Conservation (phyloP, 192 early-diverging fungal genomes). For the Coemansia sp. region DNA sequence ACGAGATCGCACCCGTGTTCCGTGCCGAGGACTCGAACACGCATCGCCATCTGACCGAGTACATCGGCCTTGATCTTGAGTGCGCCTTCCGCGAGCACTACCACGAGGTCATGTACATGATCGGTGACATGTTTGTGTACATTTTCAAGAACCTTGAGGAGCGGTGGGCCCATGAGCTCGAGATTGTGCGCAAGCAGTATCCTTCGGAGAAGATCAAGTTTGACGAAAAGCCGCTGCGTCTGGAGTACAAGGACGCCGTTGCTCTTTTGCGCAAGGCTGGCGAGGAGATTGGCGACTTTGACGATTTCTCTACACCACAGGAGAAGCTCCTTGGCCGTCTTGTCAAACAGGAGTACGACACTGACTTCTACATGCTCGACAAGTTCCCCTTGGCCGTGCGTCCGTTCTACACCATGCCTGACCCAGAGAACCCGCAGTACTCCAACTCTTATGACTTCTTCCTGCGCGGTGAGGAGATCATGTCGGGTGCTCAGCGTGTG, state of each 20-base stretch:
- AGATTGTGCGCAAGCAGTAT: constrained; percentile 82
- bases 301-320: constrained; percentile 86
- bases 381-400: constrained; percentile 97
- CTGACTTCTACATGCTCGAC: constrained; percentile 99
- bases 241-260: constrained; percentile 89
- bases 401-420: constrained; percentile 99
- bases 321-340: constrained; percentile 84
- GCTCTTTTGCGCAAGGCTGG: constrained; percentile 84
- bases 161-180: constrained; percentile 80
- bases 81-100: constrained; percentile 99
- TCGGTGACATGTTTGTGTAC: constrained; percentile 89
- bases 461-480: constrained; percentile 97
- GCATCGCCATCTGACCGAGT: constrained; percentile 99
- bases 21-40: constrained; percentile 97
- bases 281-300: constrained; percentile 87
- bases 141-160: constrained; percentile 88
- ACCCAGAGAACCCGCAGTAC: constrained; percentile 79
- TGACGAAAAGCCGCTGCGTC: constrained; percentile 74
- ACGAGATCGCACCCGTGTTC: constrained; percentile 97
- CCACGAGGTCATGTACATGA: constrained; percentile 93
- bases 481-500: constrained; percentile 98
- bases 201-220: constrained; percentile 90
- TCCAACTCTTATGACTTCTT: constrained; percentile 99
- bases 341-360: constrained; percentile 90
- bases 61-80: constrained; percentile 97